Base-by-base conservation (phyloP, 1,284 basidiomycete species). In the Microbotryomycetes sp. region DNA sequence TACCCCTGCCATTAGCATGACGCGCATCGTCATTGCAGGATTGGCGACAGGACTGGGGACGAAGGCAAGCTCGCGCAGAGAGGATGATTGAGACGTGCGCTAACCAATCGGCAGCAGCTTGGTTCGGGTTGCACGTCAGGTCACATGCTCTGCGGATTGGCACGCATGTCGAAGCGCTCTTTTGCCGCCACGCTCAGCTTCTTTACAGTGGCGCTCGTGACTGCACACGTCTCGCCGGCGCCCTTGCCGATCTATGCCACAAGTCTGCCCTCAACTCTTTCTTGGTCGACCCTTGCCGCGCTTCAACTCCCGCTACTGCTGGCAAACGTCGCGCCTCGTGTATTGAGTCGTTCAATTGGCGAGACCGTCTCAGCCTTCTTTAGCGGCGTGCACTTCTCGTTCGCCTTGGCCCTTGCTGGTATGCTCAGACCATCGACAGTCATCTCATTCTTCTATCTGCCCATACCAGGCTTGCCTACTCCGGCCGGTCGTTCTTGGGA, bases 91-190 rank as follows among this genome's bases (percentile, higher is more conserved):
- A 41, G 11, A 41, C 35, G 18, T 49, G 18, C 18, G 35, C 18
- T 9, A 41, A 11, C 18, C n/a, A 28, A 46, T 27, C 24, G 5
- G 11, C 2, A 9, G 9, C 59, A 73, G 72, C 64, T 74, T 29
- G 73, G 71, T 6, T 62, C 61, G 11, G 74, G 72, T 9, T 75
- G 72, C 61, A 74, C 72, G 16, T 69, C 65, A 9, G 72, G 72
- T 3, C 73, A 75, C 57, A 73, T 74, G 57, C 70, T 75, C 11
- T 70, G 73, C 28, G 73, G 73, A 1, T 61, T 75, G 41, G 70
- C 71, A 4, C 68, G 73, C 24, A 47, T 73, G 23, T 72, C 70
- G n/a, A 28, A 62, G 5, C 65, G 74, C 15, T 71, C 72, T 11
- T 23, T 74, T 24, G 65, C 64, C 3, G 72, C 73, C 26, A 71